Base-by-base conservation (phyloP, 768 basidiomycete genomes). In the Gloeophyllum trabeum region DNA sequence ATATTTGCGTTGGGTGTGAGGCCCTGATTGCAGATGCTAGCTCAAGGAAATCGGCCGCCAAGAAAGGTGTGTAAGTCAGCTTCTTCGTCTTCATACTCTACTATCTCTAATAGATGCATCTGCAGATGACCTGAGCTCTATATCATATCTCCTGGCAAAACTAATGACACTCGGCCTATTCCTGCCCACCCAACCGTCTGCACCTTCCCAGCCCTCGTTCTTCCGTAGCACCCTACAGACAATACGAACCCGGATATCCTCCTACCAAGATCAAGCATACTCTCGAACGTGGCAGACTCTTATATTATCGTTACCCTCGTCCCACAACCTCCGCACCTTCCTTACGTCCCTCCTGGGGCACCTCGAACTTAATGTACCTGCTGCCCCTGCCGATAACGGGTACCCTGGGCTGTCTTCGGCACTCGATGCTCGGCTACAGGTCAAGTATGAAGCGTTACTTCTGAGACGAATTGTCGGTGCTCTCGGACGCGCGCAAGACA, bases 131-230 rank as follows among this genome's bases (percentile, higher is more conserved):
- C 48, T 63, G 24, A 52, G 59, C 13, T 68, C 70, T 18, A 34
- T 84, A 6, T 59, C 64, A 3, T 77, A 72, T 47, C 66, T 88
- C 6, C 51, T 86, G 24, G 63, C 65, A 20, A 86, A 83, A 61
- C 70, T 88, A 20, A 76, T 78, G 19, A 78, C 76, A 43, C 54
- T 80, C 30, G 80, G 86, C 6, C 56, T 78, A 14, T 83, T 87
- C 50, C 81, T 81, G 12, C 47, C 67, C 1, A 59, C 64, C 6
- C 61, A 60, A 3, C 73, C 76, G 5, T 57, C 59, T 4, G 58
- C 72, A 2, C 70, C 67, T n/a, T 75, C 76, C 0, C 81, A 81
- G 43, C 67, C 79, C 4, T 87, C 81, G 1, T 90, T 89, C 62
- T 88, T 85, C 58, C 55, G 60, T 21, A 54, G 66, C 2, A 65